These are phyloP conservation scores for Debaryomyces castellii DNA, from an alignment of 805 yeast genomes.

Conservation along the genomic window DNA sequence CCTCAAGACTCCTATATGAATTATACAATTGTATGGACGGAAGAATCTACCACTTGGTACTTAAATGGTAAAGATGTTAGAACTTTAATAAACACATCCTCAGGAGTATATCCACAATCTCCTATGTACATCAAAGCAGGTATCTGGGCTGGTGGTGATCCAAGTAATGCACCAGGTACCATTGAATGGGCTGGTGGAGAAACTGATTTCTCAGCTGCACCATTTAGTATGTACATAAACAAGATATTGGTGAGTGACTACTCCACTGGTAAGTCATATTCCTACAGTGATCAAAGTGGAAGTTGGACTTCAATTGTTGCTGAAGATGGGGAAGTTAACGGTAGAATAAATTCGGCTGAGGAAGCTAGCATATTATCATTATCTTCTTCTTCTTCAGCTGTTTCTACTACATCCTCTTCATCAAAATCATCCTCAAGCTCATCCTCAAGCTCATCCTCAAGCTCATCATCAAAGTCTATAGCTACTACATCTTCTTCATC, in stretches of 20 bases:
- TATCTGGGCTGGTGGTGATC: slow-evolving; percentile 81
- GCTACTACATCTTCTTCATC: neutral
- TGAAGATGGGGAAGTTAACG: slow-evolving; percentile 58
- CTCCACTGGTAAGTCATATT: slow-evolving; percentile 59
- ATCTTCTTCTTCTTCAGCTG: too few relatives aligned
- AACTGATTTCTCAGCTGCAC: slow-evolving; percentile 62
- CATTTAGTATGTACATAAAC: slow-evolving; percentile 64
- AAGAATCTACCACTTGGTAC: slow-evolving; percentile 61
- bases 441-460: neutral
- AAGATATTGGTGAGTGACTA: slow-evolving; percentile 60
- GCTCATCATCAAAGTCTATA: too few relatives aligned
- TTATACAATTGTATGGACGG: slow-evolving; percentile 82
- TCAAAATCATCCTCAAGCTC: neutral
- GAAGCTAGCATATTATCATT: slow-evolving; percentile 30
- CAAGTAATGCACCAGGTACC: slow-evolving; percentile 60
- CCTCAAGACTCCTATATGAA: slow-evolving; percentile 66
- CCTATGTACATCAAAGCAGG: slow-evolving; percentile 75
- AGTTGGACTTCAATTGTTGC: slow-evolving; percentile 58
- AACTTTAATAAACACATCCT: slow-evolving; percentile 50
- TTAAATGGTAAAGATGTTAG: slow-evolving; percentile 69
- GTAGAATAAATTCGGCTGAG: slow-evolving; percentile 37
- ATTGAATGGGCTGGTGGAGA: slow-evolving; percentile 80
- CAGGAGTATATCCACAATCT: slow-evolving; percentile 79
- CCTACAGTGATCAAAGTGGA: slow-evolving; percentile 55
- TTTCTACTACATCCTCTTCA: neutral